Evolutionary conservation across 176 grass and related monocot species (phyloP), one percentile per base, ranked within the genome.

Genomic region (Areca catechu): DNA sequence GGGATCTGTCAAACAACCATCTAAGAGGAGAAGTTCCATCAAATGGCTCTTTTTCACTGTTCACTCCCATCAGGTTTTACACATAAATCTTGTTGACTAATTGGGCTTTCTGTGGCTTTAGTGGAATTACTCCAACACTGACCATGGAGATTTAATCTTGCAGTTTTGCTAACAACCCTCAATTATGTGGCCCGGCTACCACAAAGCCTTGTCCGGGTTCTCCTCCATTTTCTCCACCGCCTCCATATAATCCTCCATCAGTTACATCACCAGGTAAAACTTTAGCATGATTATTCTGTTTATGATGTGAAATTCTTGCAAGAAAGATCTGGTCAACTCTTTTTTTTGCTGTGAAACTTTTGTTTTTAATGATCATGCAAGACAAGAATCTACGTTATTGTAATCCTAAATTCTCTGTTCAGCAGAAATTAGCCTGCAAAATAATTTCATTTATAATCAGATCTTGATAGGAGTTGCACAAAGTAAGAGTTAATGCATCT

Each of bases 91-190:
- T n/a, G 49, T 72, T 53, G 34, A 27, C 15, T 54, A 19, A 27
- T 76, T 34, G 7, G 47, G 4, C 66, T 19, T 57, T 63, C 55
- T 68, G 56, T 72, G 19, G 20, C 34, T 22, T 69, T 19, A 16
- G 23, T 59, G 18, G 1, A 66, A 68, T 53, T 22, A 34, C 56
- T 29, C 57, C 51, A 50, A 56, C 66, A 62, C 29, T 72, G 29
- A 77, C 58, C 61, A 37, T 20, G 69, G 22, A 50, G 34, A 43
- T 10, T 24, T 71, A 21, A 62, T 62, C 54, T 71, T 72, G 49
- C 65, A 94, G 89, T 79, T 94, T 94, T 94, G 77, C 70, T 17
- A 94, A 94, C 65, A 94, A 94, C 74, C 89, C 89, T 65, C 68
- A 74, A 47, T 73, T 94, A 57, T 94, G 89, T 72, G 89, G 89